Evolutionary conservation across 805 yeast species (phyloP), one percentile per base, ranked within the genome.

Genomic region (Yarrowia yakushimensis): DNA sequence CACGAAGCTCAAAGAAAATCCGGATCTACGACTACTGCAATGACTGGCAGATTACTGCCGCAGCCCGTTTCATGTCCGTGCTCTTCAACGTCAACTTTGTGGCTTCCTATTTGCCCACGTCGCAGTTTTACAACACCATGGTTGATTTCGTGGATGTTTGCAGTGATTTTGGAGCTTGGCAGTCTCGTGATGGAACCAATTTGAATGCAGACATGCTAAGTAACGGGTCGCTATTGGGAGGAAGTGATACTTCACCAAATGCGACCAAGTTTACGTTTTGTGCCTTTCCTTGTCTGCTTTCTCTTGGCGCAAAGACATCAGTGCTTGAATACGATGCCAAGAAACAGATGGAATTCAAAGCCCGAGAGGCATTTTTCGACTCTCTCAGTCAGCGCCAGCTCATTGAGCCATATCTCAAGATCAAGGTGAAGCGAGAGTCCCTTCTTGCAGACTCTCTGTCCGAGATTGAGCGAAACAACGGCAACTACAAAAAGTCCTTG

Each of bases 141-240:
- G 86, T 88, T 2, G 98, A 93, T 71, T 88, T 79, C 71, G 84
- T 90, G 23, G 88, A 88, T 68, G 79, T 88, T 33, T 84, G 80
- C 63, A 81, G 84, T 62, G 99, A 93, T 73, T 94, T 87, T 74
- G 96, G 89, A 67, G 78, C 82, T 0, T 93, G 97, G 97, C 54
- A 42, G 23, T n/a, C 42, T 8, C 46, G 36, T 11, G 61, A 55
- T 13, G 46, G 48, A 0, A 20, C 48, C 12, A 55, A 39, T 15
- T 10, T 55, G 28, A 41, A 28, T 17, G 46, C 61, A 7, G 48
- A 39, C 27, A 41, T 27, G 39, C 12, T 55, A 4, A 18, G 46
- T 18, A 55, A 55, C 30, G 28, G 39, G 4, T 30, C 48, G 20
- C 22, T 55, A 18, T 39, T 39, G 13, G 60, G 45, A 2, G 43